Evolutionary conservation across 768 basidiomycete species (phyloP).

Genomic region (Tricholoma sp.): DNA sequence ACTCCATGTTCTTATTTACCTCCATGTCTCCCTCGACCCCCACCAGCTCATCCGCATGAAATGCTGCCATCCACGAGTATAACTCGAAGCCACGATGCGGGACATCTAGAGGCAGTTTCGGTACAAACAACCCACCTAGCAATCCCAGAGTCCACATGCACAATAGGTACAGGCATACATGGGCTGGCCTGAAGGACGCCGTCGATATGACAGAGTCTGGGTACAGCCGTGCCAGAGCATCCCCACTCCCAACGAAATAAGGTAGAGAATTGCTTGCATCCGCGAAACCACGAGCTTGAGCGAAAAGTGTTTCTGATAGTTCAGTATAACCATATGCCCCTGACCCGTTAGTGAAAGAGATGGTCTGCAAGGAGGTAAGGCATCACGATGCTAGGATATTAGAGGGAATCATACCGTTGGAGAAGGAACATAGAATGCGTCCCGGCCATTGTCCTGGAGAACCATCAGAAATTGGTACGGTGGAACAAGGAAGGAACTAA

Average conservation of each 20-base stretch:
- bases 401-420: slow-evolving; percentile 27
- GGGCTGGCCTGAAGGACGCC: slow-evolving; percentile 19
- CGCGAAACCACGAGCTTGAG: slow-evolving; percentile 28
- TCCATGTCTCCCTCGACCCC: slow-evolving; percentile 15
- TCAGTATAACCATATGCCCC: slow-evolving; percentile 35
- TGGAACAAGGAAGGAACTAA: too few species aligned
- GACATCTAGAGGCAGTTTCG: slow-evolving; percentile 22
- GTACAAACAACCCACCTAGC: slow-evolving; percentile 25
- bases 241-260: slow-evolving; percentile 35
- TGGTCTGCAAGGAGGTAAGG: slow-evolving; percentile 17
- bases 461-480: background rate
- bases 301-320: slow-evolving; percentile 28
- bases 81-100: slow-evolving; percentile 25
- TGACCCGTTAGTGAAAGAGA: slow-evolving; percentile 32
- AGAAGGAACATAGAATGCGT: slow-evolving; percentile 34
- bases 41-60: slow-evolving; percentile 24
- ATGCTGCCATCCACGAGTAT: slow-evolving; percentile 28
- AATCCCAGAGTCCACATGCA: slow-evolving; percentile 25
- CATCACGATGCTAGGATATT: background rate
- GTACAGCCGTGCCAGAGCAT: slow-evolving; percentile 31
- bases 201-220: slow-evolving; percentile 24
- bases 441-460: slow-evolving; percentile 33
- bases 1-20: slow-evolving; percentile 23
- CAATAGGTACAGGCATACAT: slow-evolving; percentile 20
- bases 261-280: slow-evolving; percentile 38